Base-by-base conservation (phyloP, 176 grass and related monocot genomes). In the Oryza australiensis region DNA sequence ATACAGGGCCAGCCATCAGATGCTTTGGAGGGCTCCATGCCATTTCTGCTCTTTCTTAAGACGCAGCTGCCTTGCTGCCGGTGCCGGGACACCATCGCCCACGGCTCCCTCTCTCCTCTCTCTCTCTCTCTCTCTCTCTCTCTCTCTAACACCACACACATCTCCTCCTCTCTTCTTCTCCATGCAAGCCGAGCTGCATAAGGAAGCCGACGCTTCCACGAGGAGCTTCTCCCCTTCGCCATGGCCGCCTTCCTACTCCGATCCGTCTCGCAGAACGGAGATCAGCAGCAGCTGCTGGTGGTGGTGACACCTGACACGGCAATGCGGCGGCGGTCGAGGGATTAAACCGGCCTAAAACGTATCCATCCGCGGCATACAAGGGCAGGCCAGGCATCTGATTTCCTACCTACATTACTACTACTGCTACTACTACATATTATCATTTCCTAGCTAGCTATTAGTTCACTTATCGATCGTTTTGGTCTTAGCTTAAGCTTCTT, bases 331-430 rank as follows among this genome's bases (percentile, higher is more conserved):
- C 12, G 33, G 67, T 35, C 43, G 33, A 60, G 62, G 23, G 57
- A 18, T 28, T 60, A 46, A 80, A 37, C 66, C 66, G 78, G 60
- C 68, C 59, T 73, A 34, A 34, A 37, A 76, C 53, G 12, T 75
- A 75, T 69, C 66, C 64, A 48, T 49, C 60, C 67, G 55, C n/a
- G 83, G 88, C 83, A 82, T 89, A 89, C 88, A 89, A 46, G 88
- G 88, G 73, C 88, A 77, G 45, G 73, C 88, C 88, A 89, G 88
- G 88, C 88, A 89, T 82, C 82, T 80, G 57, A 59, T 89, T 68
- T 53, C 72, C 72, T 89, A 71, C 32, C 26, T 40, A 22, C 35
- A 62, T 62, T 77, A 46, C 43, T 46, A 46, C 43, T 40, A 40
- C 37, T 38, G 9, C 37, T 38, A 38, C 38, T 40, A 40, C 38